Evolutionary conservation across 2,329 filamentous ascomycete species (phyloP).

Genomic region (Fulvia fulva): DNA sequence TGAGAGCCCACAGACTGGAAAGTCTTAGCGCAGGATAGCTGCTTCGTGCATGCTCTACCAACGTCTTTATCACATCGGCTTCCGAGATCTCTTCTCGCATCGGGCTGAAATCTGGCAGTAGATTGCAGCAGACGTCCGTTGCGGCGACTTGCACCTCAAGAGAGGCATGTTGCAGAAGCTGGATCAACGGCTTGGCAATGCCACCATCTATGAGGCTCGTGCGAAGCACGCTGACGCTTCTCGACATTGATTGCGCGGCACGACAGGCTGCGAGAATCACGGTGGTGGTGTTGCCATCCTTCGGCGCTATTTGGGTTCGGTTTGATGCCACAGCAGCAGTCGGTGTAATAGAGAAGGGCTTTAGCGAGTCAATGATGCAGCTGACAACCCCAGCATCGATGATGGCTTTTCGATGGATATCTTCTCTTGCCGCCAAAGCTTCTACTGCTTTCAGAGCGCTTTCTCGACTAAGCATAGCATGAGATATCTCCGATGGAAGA

Average conservation of each 20-base stretch:
- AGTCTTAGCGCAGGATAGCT: conserved; percentile 73
- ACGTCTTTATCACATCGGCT: conserved; percentile 66
- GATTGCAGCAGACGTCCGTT: conserved; percentile 77
- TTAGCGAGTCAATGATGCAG: conserved; percentile 80
- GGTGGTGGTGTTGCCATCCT: conserved; percentile 71
- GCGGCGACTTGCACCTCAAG: conserved; percentile 81
- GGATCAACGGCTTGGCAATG: conserved; percentile 72
- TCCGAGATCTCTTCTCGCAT: conserved; percentile 78
- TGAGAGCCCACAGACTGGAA: conserved; percentile 88
- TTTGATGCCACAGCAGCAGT: conserved; percentile 24
- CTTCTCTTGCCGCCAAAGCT: conserved; percentile 75
- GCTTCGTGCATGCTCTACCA: conserved; percentile 82
- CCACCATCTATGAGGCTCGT: conserved; percentile 85
- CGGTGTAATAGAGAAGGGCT: conserved; percentile 46
- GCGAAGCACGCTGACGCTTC: conserved; percentile 77
- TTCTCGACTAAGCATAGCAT: conserved; percentile 73
- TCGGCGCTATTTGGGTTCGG: conserved; percentile 36
- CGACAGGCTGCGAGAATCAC: conserved; percentile 85
- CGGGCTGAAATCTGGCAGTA: conserved; percentile 84
- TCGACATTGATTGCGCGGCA: conserved; percentile 72
- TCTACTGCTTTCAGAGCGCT: conserved; percentile 73
- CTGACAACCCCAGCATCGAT: conserved; percentile 76
- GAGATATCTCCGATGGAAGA: conserved; percentile 57
- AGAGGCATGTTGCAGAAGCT: conserved; percentile 69
- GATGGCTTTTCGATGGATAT: conserved; percentile 76